phyloP scores from a whole-genome alignment of 2,329 filamentous ascomycete species.

The Ramichloridium luteum region DNA sequence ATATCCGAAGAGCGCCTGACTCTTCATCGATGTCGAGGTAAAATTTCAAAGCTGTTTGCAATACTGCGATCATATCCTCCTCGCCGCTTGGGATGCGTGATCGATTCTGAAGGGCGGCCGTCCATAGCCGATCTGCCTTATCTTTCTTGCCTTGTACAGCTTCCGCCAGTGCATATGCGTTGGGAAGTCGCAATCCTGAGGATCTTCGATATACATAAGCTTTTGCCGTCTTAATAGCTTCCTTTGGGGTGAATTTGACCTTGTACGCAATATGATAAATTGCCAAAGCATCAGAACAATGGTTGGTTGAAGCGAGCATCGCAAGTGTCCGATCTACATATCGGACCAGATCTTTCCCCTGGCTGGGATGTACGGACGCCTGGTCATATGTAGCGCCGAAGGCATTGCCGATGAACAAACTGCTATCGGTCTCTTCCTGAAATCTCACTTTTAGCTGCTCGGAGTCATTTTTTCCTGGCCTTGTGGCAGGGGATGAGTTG shows the following conservation, averaged over 20 bases:
- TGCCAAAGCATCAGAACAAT: constrained; percentile 43
- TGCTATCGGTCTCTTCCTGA: constrained; percentile 2
- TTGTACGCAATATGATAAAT: constrained; percentile 61
- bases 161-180: constrained; percentile 67
- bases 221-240: constrained; percentile 60
- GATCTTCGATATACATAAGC: constrained; percentile 56
- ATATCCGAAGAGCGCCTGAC: constrained; percentile 21
- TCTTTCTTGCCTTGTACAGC: constrained; percentile 43
- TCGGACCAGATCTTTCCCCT: not conserved
- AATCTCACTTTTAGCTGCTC: not conserved
- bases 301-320: constrained; percentile 38
- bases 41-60: constrained; percentile 56
- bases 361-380: not conserved
- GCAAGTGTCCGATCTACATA: constrained; percentile 41
- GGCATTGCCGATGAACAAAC: constrained; percentile 7
- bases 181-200: constrained; percentile 57
- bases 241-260: constrained; percentile 38
- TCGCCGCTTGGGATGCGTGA: constrained; percentile 27
- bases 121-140: constrained; percentile 52
- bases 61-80: constrained; percentile 36
- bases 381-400: too few relatives aligned
- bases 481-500: too few relatives aligned
- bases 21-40: constrained; percentile 39
- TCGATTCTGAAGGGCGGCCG: constrained; percentile 52
- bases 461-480: constrained; percentile 4